phyloP scores from a whole-genome alignment of 148 eudicot species.

The Rhododendron griersonianum region DNA sequence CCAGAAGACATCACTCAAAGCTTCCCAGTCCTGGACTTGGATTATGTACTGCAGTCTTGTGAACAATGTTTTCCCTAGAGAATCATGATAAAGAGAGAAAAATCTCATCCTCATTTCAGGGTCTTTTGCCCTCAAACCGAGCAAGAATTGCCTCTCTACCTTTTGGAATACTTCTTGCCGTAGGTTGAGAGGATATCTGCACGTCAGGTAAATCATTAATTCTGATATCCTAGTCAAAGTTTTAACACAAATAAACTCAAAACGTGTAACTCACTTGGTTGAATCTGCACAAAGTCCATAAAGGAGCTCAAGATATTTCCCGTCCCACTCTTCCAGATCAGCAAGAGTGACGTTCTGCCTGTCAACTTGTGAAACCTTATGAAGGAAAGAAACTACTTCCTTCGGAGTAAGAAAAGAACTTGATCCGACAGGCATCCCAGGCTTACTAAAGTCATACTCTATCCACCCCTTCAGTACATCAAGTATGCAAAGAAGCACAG shows the following conservation, averaged over 20 bases:
- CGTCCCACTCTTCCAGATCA: slow-evolving; percentile 85
- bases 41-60: slow-evolving; percentile 84
- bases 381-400: slow-evolving; percentile 89
- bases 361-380: slow-evolving; percentile 95
- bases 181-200: slow-evolving; percentile 66
- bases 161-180: slow-evolving; percentile 90
- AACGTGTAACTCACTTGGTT: slow-evolving; percentile 51
- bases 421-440: slow-evolving; percentile 51
- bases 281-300: slow-evolving; percentile 94
- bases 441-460: slow-evolving; percentile 76
- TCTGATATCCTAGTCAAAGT: background rate
- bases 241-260: background rate
- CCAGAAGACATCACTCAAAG: slow-evolving; percentile 96
- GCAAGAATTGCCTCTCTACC: slow-evolving; percentile 93
- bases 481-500: slow-evolving; percentile 86
- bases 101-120: slow-evolving; percentile 81
- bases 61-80: slow-evolving; percentile 79
- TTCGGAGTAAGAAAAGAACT: slow-evolving; percentile 63
- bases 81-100: slow-evolving; percentile 83
- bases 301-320: slow-evolving; percentile 77
- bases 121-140: slow-evolving; percentile 95
- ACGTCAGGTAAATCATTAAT: slow-evolving; percentile 20
- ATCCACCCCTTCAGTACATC: slow-evolving; percentile 90
- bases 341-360: slow-evolving; percentile 62
- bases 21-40: slow-evolving; percentile 97